Evolutionary conservation across 1,284 basidiomycete genomes (phyloP), one percentile per base, ranked within the genome.

Genomic region (Pseudozyma tsukubaensis): DNA sequence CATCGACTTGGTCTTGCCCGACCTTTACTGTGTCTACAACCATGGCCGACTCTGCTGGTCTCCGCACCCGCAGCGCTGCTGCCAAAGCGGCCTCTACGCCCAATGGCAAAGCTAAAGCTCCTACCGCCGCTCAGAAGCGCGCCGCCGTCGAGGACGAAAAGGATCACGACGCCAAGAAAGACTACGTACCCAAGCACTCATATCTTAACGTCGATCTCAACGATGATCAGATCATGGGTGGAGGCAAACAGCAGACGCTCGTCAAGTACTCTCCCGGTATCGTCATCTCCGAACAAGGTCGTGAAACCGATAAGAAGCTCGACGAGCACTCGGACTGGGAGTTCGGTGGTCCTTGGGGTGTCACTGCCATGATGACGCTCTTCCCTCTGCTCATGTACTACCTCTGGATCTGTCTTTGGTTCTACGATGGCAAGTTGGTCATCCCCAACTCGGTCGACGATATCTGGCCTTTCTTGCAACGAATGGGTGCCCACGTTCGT

Each of bases 381-480:
- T 99, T 99, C 85, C 96, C 96, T 0, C 85, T 91, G 40, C 88
- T 93, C 71, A 94, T 94, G 95, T 98, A 98, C 86, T 99, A 99
- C 87, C 90, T 99, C 76, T 98, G 94, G 93, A 94, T 94, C 77
- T 99, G 97, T 64, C 88, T 98, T 42, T 94, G 92, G 90, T 97
- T 94, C 86, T 95, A 98, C 85, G 92, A 97, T 76, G 96, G 96
- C 56, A 88, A 89, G 78, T 87, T 97, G 44, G 90, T 92, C n/a
- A 86, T 89, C 76, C 94, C 94, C 35, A 87, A 86, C 35, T 91
- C 92, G 12, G 62, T 90, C 21, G 89, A 89, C 49, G 92, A 94
- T 74, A 88, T 95, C 56, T 79, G 87, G 60, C 94, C 95, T 1
- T 97, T 96, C 87, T 85, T 97, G 34, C 82, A 86, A 59, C 88